phyloP scores from a whole-genome alignment of 1,139 yeast species.

The Pichia sp. region DNA sequence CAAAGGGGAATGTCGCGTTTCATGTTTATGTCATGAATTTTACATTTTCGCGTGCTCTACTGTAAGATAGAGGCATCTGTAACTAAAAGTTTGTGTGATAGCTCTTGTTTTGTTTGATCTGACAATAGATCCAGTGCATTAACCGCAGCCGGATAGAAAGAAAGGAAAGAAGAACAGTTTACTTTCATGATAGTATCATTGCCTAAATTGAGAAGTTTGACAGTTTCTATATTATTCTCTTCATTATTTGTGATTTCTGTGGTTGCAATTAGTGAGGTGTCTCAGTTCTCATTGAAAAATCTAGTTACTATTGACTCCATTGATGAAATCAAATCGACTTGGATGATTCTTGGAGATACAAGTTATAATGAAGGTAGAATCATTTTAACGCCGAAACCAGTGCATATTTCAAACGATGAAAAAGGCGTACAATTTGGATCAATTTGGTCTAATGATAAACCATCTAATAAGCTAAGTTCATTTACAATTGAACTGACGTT shows the following conservation, averaged over 20 bases:
- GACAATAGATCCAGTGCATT: not conserved
- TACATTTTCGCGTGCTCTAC: too few species aligned
- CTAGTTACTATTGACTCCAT: conserved; percentile 27
- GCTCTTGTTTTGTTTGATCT: not conserved
- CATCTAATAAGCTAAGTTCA: conserved; percentile 29
- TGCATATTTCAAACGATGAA: conserved; percentile 17
- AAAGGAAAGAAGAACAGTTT: not conserved
- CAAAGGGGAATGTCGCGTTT: not conserved
- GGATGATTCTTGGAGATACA: conserved; percentile 33
- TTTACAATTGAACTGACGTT: conserved; percentile 60
- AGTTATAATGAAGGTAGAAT: conserved; percentile 37
- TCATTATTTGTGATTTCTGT: not conserved
- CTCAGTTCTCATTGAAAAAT: conserved; percentile 34
- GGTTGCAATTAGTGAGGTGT: conserved; percentile 15
- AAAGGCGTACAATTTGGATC: conserved; percentile 35
- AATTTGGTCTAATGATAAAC: conserved; percentile 39
- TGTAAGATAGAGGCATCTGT: too few species aligned
- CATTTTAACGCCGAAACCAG: conserved; percentile 38
- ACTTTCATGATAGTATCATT: too few species aligned
- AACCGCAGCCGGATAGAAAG: not conserved
- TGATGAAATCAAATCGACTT: conserved; percentile 22
- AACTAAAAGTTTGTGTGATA: too few species aligned
- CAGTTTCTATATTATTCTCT: not conserved
- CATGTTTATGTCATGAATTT: too few species aligned
- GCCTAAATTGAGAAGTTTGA: not conserved